phyloP scores from a whole-genome alignment of 169 alveolate species.

The Toxoplasma gondii region DNA sequence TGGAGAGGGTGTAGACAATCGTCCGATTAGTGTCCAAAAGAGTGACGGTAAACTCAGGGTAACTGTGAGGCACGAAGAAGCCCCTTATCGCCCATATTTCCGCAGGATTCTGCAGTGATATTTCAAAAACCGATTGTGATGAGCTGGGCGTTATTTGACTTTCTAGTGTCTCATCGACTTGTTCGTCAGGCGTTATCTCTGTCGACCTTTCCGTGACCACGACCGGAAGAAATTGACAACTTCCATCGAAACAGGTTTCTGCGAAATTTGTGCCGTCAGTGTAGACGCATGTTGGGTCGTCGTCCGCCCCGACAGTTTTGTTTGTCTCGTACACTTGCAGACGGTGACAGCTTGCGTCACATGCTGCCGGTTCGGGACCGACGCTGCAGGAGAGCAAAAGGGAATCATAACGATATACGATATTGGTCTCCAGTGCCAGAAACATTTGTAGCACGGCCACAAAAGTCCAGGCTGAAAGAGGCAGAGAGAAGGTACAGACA shows the following conservation, averaged over 20 bases:
- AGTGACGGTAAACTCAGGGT: not conserved
- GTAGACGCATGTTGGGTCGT: not conserved
- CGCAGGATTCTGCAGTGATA: not conserved
- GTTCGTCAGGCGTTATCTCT: not conserved
- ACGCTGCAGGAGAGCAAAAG: not conserved
- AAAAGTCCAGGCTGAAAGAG: too few relatives aligned
- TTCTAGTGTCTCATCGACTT: not conserved
- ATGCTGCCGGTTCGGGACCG: not conserved
- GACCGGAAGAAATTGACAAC: not conserved
- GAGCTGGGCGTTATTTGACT: not conserved
- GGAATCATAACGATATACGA: not conserved
- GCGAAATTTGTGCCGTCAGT: conserved; percentile 15
- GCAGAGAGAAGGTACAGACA: too few relatives aligned
- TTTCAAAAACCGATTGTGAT: not conserved
- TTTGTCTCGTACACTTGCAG: conserved; percentile 4
- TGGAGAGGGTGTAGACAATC: not conserved
- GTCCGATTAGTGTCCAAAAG: not conserved
- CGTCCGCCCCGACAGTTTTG: not conserved
- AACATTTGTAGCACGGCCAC: not conserved
- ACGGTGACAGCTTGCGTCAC: not conserved
- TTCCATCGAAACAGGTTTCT: conserved; percentile 10
- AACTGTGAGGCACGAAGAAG: not conserved
- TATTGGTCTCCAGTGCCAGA: not conserved
- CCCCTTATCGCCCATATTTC: conserved; percentile 10
- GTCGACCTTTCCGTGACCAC: not conserved